A percentile compares a stretch with the other conserved stretches of the same genome.
These are phyloP conservation scores for Colletotrichum sp. DNA, from an alignment of 2,329 filamentous ascomycete genomes.

Conservation along the genomic window DNA sequence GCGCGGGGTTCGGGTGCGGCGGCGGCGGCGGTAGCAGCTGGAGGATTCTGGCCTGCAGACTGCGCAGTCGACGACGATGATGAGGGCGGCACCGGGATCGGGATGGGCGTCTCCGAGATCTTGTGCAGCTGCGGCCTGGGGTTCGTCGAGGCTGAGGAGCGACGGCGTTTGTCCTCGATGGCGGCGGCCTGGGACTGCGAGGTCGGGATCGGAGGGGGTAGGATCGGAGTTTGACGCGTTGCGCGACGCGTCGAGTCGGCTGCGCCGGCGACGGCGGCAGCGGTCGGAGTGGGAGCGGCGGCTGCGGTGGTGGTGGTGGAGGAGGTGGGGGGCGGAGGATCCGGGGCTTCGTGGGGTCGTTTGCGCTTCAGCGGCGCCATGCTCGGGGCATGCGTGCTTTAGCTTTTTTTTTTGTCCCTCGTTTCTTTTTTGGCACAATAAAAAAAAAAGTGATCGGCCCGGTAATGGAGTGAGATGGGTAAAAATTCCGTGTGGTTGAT, in stretches of 20 bases:
- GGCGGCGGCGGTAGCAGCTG: neutral
- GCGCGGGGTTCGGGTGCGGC: neutral
- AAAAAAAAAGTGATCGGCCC: neutral
- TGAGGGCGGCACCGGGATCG: neutral
- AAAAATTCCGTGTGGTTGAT: neutral
- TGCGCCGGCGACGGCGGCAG: neutral
- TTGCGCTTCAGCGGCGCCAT: constrained; percentile 41
- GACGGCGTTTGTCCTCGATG: constrained; percentile 27
- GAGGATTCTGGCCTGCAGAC: neutral
- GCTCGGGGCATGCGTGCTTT: neutral
- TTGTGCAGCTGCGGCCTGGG: neutral
- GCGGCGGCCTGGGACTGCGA: constrained; percentile 17
- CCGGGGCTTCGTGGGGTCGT: constrained; percentile 31
- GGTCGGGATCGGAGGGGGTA: constrained; percentile 35
- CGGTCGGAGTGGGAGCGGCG: neutral
- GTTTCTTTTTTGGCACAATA: neutral
- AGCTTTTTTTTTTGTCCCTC: neutral
- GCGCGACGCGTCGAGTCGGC: constrained; percentile 37
- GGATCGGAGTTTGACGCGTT: constrained; percentile 43
- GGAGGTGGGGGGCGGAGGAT: constrained; percentile 13
- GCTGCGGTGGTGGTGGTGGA: constrained; percentile 17
- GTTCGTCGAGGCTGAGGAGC: neutral
- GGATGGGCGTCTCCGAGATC: constrained; percentile 12
- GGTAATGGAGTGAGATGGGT: neutral
- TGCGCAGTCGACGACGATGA: neutral